Base-by-base conservation (phyloP, 768 basidiomycete genomes). In the Podaxis carcinomalis region DNA sequence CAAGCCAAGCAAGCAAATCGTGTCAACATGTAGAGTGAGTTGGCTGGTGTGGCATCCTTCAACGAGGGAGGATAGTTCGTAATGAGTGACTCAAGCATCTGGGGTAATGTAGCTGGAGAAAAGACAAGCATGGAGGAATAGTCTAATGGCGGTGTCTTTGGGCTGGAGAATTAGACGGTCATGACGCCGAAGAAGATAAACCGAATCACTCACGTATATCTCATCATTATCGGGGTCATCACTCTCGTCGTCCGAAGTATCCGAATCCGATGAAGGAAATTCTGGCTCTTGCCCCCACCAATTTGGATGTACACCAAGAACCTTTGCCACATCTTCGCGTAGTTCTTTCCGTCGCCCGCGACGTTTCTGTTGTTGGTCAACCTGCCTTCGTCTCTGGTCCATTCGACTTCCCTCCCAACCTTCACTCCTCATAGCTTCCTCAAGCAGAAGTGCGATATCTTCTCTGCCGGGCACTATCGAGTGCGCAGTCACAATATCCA, bases 111-210 rank as follows among this genome's bases (percentile, higher is more conserved):
- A 42, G 84, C 78, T 2, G 93, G 91, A 14, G 93, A 89, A 75
- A 95, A 98, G 16, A 93, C 96, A 51, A 99, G 90, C 91, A 98
- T 95, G 49, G 90, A 85, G 19, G 89, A 82, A 68, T 88, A 93
- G 70, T 92, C 88, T 67, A 81, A 74, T 19, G 81, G 80, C 23
- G 90, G 90, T 35, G 93, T 92, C 86, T 91, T 71, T 28, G 35
- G 57, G 66, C 57, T 62, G 70, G 68, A 44, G 64, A 70, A 57
- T 62, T 64, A 63, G 62, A 59, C 19, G 36, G 44, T 28, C 44
- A 32, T 47, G 28, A 40, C 47, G 47, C 59, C 16, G 49, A 50
- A 56, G 49, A 52, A 32, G 44, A 44, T 11, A 51, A 62, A 37
- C 50, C 23, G 50, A 70, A 75, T 63, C 67, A 84, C 86, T 66